phyloP scores from a whole-genome alignment of 805 yeast species.

The Candida tammaniensis region DNA sequence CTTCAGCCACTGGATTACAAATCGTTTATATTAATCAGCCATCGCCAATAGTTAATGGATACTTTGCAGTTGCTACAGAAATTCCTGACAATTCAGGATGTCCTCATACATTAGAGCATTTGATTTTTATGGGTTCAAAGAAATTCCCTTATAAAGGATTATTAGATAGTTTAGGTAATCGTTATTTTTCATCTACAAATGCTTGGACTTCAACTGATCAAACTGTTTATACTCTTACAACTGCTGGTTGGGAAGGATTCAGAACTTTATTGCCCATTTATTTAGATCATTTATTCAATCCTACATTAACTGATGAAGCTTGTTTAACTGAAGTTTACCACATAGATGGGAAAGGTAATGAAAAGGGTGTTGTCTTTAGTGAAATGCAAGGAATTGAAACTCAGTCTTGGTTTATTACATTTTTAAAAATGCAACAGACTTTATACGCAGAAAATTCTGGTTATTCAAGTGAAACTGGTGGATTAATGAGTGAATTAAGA shows the following conservation, averaged over 20 bases:
- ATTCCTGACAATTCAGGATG: constrained; percentile 82
- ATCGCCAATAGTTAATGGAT: constrained; percentile 89
- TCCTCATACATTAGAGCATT: constrained; percentile 94
- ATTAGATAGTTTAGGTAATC: constrained; percentile 80
- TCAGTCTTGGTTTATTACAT: constrained; percentile 66
- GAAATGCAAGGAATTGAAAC: constrained; percentile 95
- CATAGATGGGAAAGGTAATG: constrained; percentile 85
- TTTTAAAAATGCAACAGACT: constrained; percentile 56
- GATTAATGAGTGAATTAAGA: constrained; percentile 74
- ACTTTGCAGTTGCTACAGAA: constrained; percentile 94
- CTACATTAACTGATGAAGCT: constrained; percentile 85
- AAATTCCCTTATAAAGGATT: constrained; percentile 90
- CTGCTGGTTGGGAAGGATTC: constrained; percentile 98
- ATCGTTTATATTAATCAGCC: constrained; percentile 72
- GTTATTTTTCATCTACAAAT: constrained; percentile 81
- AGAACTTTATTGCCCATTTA: constrained; percentile 79
- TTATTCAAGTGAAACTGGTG: constrained; percentile 93
- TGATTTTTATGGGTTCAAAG: constrained; percentile 90
- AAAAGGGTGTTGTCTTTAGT: constrained; percentile 93
- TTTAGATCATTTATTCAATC: constrained; percentile 80
- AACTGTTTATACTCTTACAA: constrained; percentile 85
- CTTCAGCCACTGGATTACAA: constrained; percentile 79
- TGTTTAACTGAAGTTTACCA: constrained; percentile 95
- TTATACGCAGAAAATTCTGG: constrained; percentile 64
- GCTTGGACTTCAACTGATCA: constrained; percentile 98